These are phyloP conservation scores for Eleusine indica DNA, from an alignment of 176 grass and related monocot genomes.

Conservation along the genomic window DNA sequence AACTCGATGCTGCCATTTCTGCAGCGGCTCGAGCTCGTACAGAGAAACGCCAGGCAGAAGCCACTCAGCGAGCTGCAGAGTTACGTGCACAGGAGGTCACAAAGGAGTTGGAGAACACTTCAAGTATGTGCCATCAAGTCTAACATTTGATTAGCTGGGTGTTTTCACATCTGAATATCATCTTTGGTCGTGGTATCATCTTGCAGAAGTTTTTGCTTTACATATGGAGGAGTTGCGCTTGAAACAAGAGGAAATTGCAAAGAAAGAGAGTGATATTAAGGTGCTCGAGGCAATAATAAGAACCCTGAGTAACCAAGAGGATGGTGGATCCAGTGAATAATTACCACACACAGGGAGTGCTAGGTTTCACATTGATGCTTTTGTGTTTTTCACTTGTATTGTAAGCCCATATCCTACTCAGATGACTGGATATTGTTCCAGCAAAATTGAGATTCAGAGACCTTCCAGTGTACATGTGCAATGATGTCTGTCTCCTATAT, in stretches of 20 bases:
- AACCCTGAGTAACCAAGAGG: slow-evolving; percentile 80
- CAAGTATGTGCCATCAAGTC: slow-evolving; percentile 56
- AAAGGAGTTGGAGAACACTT: slow-evolving; percentile 93
- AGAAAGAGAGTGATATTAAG: slow-evolving; percentile 90
- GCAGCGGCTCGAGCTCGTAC: slow-evolving; percentile 84
- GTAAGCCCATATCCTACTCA: background rate
- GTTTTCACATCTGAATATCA: background rate
- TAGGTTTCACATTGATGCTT: background rate
- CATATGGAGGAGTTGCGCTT: slow-evolving; percentile 93
- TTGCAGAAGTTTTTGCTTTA: slow-evolving; percentile 78
- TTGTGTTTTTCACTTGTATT: background rate
- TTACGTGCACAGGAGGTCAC: slow-evolving; percentile 69
- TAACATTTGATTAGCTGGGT: background rate
- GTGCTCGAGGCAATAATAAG: slow-evolving; percentile 94
- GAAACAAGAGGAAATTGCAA: slow-evolving; percentile 91
- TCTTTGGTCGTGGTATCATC: slow-evolving; percentile 21
- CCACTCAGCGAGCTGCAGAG: slow-evolving; percentile 74
- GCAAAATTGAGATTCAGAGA: slow-evolving; percentile 13
- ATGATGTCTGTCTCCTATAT: background rate
- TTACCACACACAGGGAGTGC: background rate
- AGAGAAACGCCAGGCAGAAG: slow-evolving; percentile 91
- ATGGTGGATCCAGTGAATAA: slow-evolving; percentile 53
- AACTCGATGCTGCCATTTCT: slow-evolving; percentile 88
- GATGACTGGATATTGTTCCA: slow-evolving; percentile 18
- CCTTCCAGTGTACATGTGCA: slow-evolving; percentile 9